Conservation (phyloP, 257 asterid genomes). For the Gentiana macrophylla region DNA sequence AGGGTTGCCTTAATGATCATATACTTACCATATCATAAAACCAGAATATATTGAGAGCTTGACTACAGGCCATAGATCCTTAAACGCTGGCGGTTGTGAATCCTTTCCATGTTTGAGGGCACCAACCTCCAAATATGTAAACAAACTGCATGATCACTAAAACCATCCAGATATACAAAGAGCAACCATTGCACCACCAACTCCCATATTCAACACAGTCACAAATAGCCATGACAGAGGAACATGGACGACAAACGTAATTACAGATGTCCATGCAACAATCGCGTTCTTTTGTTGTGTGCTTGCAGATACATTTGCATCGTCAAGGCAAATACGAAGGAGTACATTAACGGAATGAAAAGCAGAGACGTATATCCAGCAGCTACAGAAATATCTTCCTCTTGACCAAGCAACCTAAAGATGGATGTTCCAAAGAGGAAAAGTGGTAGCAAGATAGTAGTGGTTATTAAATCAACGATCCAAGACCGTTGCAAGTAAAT, state of each 20-base stretch:
- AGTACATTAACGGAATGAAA: conserved; percentile 49
- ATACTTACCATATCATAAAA: conserved; percentile 68
- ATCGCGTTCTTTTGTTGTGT: conserved; percentile 81
- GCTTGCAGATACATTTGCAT: conserved; percentile 90
- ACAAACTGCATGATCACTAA: conserved; percentile 54
- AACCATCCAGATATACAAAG: conserved; percentile 55
- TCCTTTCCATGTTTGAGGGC: conserved; percentile 73
- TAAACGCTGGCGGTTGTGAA: conserved; percentile 50
- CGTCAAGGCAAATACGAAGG: conserved; percentile 43
- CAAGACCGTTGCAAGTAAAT: conserved; percentile 89
- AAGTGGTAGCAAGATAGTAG: conserved; percentile 53
- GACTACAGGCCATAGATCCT: conserved; percentile 70
- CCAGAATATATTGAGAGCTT: conserved; percentile 82
- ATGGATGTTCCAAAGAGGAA: conserved; percentile 53
- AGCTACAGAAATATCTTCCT: conserved; percentile 31
- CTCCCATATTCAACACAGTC: conserved; percentile 37
- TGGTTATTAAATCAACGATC: conserved; percentile 59
- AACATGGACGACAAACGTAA: conserved; percentile 46
- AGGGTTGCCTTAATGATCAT: too few species aligned
- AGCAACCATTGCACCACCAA: conserved; percentile 72
- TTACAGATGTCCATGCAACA: conserved; percentile 50
- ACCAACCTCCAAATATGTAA: conserved; percentile 85
- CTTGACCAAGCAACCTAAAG: conserved; percentile 61
- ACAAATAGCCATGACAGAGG: conserved; percentile 73
- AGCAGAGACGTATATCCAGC: conserved; percentile 66